Evolutionary conservation across 148 eudicot genomes (phyloP).

Genomic region (Rhododendron mucronatum): DNA sequence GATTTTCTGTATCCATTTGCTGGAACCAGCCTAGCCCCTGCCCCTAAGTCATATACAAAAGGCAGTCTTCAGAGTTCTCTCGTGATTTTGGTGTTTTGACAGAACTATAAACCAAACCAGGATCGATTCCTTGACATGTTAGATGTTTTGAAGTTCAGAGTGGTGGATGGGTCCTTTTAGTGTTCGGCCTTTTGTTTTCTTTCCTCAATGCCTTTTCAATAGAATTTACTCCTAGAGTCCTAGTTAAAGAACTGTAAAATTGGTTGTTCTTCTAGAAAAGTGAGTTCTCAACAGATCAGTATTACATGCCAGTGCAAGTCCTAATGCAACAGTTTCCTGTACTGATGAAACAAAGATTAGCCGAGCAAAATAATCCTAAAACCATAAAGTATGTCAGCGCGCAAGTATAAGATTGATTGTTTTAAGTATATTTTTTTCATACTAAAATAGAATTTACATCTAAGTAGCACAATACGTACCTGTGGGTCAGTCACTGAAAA

Average conservation of each 20-base stretch:
- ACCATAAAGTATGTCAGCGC: background rate
- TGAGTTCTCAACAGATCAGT: background rate
- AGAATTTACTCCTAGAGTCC: background rate
- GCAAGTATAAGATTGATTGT: background rate
- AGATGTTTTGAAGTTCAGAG: no score
- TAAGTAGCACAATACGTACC: conserved; percentile 11
- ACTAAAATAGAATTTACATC: background rate
- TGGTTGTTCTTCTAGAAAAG: background rate
- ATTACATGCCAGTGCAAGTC: background rate
- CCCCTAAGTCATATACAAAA: background rate
- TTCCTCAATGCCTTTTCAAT: no score
- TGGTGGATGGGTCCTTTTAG: no score
- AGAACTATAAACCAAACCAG: background rate
- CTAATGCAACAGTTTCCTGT: background rate
- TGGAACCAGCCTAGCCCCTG: background rate
- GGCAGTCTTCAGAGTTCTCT: background rate
- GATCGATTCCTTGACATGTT: no score
- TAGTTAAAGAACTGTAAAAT: background rate
- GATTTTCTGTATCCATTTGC: background rate
- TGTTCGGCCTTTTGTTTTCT: no score
- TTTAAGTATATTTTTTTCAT: background rate
- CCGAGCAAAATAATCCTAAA: background rate
- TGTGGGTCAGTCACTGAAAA: conserved; percentile 25
- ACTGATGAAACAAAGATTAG: background rate
- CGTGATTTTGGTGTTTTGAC: background rate